Evolutionary conservation across 495 filamentous ascomycete genomes (phyloP).

Genomic region (Schizothecium vesticola): DNA sequence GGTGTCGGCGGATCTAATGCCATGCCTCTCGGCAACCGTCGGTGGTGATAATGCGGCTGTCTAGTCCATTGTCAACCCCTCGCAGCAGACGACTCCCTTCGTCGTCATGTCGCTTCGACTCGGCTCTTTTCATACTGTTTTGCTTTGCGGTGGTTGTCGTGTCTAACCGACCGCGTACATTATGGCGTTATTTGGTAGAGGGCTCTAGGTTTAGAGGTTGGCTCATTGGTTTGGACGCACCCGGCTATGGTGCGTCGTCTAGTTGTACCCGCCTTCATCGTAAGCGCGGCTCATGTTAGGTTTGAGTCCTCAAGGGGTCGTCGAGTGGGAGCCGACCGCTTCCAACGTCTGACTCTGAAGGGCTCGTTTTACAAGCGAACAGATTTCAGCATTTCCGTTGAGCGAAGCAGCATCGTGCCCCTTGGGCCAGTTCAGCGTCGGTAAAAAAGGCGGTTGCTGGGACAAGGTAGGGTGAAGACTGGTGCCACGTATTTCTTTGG

Average conservation of each 20-base stretch:
- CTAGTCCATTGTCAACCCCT: not conserved
- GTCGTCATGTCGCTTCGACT: not conserved
- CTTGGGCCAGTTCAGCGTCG: not conserved
- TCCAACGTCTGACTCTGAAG: not conserved
- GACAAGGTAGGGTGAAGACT: not conserved
- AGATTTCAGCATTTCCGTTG: not conserved
- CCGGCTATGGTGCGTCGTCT: constrained; percentile 8
- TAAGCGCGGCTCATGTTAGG: not conserved
- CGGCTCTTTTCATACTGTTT: not conserved
- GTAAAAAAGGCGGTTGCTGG: not conserved
- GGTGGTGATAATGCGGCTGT: constrained; percentile 34
- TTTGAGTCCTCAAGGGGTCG: not conserved
- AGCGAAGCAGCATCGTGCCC: not conserved
- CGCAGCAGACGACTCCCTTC: not conserved
- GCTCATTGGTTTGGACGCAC: constrained; percentile 18
- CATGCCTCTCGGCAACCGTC: constrained; percentile 42
- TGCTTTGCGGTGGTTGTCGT: constrained; percentile 2
- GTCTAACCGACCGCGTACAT: constrained; percentile 12
- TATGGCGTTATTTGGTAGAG: constrained; percentile 21
- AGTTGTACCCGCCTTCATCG: not conserved
- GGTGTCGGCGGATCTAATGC: constrained; percentile 39
- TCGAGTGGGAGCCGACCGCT: not conserved
- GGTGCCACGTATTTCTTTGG: not conserved
- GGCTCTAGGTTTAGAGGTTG: constrained; percentile 23
- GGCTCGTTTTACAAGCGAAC: not conserved